phyloP scores from a whole-genome alignment of 768 basidiomycete species.

The Macrolepiota fuliginosa region DNA sequence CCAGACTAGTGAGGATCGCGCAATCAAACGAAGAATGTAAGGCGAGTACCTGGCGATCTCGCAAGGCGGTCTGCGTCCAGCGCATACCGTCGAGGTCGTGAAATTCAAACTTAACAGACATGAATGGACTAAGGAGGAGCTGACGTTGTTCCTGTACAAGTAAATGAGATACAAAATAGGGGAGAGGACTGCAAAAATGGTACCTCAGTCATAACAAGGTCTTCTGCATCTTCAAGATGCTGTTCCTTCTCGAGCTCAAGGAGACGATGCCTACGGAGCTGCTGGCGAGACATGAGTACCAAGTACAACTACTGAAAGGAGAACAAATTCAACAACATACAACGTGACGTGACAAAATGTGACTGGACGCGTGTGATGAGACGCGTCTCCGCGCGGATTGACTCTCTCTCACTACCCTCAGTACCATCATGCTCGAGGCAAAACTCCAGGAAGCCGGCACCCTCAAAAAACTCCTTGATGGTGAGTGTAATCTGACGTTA shows the following conservation, averaged over 20 bases:
- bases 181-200: not conserved
- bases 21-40: not conserved
- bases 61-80: conserved; percentile 41
- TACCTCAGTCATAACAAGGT: conserved; percentile 58
- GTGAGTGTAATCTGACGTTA: conserved; percentile 35
- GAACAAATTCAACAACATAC: not conserved
- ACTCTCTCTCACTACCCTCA: conserved; percentile 26
- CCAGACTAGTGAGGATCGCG: not conserved
- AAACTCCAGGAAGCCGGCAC: conserved; percentile 83
- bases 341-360: conserved; percentile 9
- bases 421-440: conserved; percentile 78
- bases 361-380: conserved; percentile 3
- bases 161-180: conserved; percentile 5
- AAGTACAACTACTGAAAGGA: not conserved
- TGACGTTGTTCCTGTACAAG: conserved; percentile 36
- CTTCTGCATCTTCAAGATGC: conserved; percentile 51
- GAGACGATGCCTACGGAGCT: conserved; percentile 43
- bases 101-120: conserved; percentile 58
- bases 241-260: conserved; percentile 52
- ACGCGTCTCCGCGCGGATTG: conserved; percentile 2
- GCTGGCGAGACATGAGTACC: conserved; percentile 34
- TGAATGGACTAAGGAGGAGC: conserved; percentile 42
- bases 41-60: conserved; percentile 22
- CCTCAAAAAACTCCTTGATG: conserved; percentile 91
- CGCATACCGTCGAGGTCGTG: conserved; percentile 58